These are phyloP conservation scores for Gnetum montanum DNA, from an alignment of 75 land plant genomes.

Conservation along the genomic window DNA sequence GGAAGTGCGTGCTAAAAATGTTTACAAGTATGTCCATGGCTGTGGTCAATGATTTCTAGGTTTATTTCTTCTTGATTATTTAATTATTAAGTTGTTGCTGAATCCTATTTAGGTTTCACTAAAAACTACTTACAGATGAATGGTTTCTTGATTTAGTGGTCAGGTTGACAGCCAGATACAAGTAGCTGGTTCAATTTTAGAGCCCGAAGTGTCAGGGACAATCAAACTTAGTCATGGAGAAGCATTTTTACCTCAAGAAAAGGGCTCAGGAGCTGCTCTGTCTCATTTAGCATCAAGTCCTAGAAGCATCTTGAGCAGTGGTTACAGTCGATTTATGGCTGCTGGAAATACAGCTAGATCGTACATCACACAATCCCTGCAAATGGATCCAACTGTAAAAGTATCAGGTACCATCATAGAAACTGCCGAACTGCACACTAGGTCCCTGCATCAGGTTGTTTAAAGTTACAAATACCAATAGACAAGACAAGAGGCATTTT, in stretches of 20 bases:
- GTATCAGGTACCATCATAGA: constrained; percentile 4
- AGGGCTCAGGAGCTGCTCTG: constrained; percentile 59
- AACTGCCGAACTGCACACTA: no score
- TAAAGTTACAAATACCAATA: no score
- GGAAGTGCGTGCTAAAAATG: constrained; percentile 91
- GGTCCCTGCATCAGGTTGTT: no score
- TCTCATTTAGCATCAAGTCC: constrained; percentile 36
- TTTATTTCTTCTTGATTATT: no score
- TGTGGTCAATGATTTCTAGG: no score
- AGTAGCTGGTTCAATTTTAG: constrained; percentile 77
- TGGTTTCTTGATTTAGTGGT: constrained; percentile 40
- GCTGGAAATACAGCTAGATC: constrained; percentile 49
- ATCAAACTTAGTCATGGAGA: constrained; percentile 93
- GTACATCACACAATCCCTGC: constrained; percentile 37
- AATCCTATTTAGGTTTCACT: not conserved
- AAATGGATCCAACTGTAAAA: not conserved
- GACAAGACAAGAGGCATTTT: no score
- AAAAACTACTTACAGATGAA: not conserved
- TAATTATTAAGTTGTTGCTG: no score
- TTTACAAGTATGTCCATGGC: constrained; percentile 73
- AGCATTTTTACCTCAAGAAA: constrained; percentile 96
- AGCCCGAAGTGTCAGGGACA: constrained; percentile 88
- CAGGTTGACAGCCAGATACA: constrained; percentile 90
- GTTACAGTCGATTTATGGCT: constrained; percentile 34
- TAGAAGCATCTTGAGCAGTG: constrained; percentile 27